These are phyloP conservation scores for Alternaria ethzedia DNA, from an alignment of 2,329 filamentous ascomycete genomes.

Conservation along the genomic window DNA sequence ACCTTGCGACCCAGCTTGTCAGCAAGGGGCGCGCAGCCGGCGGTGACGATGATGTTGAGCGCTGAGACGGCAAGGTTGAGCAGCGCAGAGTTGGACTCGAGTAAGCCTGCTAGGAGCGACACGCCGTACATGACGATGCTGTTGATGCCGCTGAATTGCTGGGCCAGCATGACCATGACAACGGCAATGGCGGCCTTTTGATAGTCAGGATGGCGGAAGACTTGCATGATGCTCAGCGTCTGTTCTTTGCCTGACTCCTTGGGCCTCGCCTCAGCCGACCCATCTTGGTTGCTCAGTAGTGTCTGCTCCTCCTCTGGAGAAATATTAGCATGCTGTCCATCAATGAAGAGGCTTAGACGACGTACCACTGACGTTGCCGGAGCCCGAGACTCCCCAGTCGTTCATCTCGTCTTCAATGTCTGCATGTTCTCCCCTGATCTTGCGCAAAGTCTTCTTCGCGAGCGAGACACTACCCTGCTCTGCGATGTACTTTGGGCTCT, in stretches of 20 bases:
- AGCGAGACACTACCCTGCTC: conserved; percentile 64
- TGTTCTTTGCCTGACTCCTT: conserved; percentile 40
- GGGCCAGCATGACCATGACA: conserved; percentile 90
- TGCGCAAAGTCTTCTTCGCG: conserved; percentile 73
- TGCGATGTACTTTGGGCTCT: conserved; percentile 88
- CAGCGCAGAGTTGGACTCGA: conserved; percentile 80
- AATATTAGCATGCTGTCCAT: conserved; percentile 17
- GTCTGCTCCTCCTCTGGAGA: conserved; percentile 70
- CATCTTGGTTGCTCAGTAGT: conserved; percentile 60
- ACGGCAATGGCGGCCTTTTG: conserved; percentile 85
- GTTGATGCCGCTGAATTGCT: conserved; percentile 92
- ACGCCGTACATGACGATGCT: conserved; percentile 99
- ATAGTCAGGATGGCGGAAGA: conserved; percentile 71
- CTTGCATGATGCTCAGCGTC: conserved; percentile 57
- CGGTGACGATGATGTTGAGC: conserved; percentile 84
- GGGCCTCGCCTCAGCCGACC: conserved; percentile 28
- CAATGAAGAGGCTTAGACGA: not conserved
- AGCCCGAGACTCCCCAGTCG: conserved; percentile 50
- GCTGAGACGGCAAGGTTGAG: conserved; percentile 87
- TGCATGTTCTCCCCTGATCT: conserved; percentile 72
- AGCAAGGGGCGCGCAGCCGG: conserved; percentile 80
- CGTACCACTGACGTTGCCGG: conserved; percentile 38
- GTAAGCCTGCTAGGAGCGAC: conserved; percentile 78
- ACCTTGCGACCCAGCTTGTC: conserved; percentile 88
- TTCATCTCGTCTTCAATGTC: conserved; percentile 77